These are phyloP conservation scores for Lathyrus tuberosus DNA, from an alignment of 306 rosid species.

Conservation along the genomic window DNA sequence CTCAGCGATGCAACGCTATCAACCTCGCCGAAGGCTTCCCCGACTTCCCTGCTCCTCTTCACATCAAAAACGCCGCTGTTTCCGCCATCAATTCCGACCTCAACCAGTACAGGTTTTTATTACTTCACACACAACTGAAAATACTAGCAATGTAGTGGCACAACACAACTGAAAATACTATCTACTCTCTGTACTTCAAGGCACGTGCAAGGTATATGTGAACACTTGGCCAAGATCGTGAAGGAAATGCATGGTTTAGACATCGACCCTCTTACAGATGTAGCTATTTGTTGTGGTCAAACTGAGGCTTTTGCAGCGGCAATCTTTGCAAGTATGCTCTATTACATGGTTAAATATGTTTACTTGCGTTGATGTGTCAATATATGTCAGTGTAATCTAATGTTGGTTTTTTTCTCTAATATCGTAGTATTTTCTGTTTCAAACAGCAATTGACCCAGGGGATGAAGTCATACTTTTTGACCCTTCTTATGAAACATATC, in stretches of 20 bases:
- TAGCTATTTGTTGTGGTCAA: slow-evolving; percentile 86
- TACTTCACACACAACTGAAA: background rate
- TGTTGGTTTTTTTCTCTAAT: background rate
- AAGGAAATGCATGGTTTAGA: slow-evolving; percentile 75
- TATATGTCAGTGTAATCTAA: too few species aligned
- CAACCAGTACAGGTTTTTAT: slow-evolving; percentile 70
- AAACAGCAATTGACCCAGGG: slow-evolving; percentile 71
- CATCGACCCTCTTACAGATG: slow-evolving; percentile 70
- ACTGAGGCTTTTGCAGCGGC: slow-evolving; percentile 83
- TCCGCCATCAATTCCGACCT: slow-evolving; percentile 76
- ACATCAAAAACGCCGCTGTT: slow-evolving; percentile 71
- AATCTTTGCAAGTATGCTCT: slow-evolving; percentile 62
- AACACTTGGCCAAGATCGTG: slow-evolving; percentile 52
- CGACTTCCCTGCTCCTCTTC: slow-evolving; percentile 78
- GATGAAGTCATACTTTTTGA: slow-evolving; percentile 79
- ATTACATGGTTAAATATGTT: background rate
- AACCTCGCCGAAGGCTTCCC: slow-evolving; percentile 93
- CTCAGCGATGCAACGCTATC: slow-evolving; percentile 73
- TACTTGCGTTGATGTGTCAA: too few species aligned
- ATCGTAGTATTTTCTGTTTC: slow-evolving; percentile 37
- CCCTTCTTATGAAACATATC: slow-evolving; percentile 73
- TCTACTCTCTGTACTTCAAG: slow-evolving; percentile 36
- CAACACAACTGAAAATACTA: background rate
- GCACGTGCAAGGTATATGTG: slow-evolving; percentile 83
- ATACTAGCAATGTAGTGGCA: background rate